Base-by-base conservation (phyloP, 1,284 basidiomycete species). In the Sporisorium scitamineum region DNA sequence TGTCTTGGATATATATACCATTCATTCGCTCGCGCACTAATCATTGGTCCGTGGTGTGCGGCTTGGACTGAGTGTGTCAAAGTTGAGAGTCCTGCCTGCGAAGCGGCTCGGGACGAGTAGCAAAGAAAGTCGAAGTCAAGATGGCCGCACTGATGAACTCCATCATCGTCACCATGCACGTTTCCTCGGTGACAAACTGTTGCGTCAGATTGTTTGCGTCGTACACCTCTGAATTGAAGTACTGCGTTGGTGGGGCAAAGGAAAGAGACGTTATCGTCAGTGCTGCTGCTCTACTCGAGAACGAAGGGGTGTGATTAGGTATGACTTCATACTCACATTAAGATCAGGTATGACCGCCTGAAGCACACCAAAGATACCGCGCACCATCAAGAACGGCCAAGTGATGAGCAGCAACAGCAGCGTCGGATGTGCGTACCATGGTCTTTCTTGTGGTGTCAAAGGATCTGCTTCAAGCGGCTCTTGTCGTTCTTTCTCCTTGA, bases 331-430 rank as follows among this genome's bases (percentile, higher is more conserved):
- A 64, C 60, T 68, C 51, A 60, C 61, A 41, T 63, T 79, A 41
- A 70, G 67, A 34, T 57, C 57, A 6, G 66, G 63, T 2, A 70
- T 5, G 29, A 70, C 37, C 3, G 69, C 70, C 7, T 59, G 44
- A 0, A 66, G 37, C 14, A 79, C 69, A n/a, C 77, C 76, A 37
- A 61, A 80, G n/a, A 60, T 51, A 9, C 76, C 78, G 4, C 78
- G 65, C 9, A 71, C 60, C 16, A 56, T 50, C 34, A 80, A 39
- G 51, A 76, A 62, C 1, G 76, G 78, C 78, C 76, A 78, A 14
- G 66, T 65, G 9, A 58, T 5, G 20, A 70, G 22, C 47, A 80
- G 61, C 14, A 76, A 22, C 8, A 63, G 24, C n/a, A 80, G 51
- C 0, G 62, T 76, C 3, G 60, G 48, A 29, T 75, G 72, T 5